phyloP scores from a whole-genome alignment of 495 filamentous ascomycete genomes.

The Hamigera avellanea region DNA sequence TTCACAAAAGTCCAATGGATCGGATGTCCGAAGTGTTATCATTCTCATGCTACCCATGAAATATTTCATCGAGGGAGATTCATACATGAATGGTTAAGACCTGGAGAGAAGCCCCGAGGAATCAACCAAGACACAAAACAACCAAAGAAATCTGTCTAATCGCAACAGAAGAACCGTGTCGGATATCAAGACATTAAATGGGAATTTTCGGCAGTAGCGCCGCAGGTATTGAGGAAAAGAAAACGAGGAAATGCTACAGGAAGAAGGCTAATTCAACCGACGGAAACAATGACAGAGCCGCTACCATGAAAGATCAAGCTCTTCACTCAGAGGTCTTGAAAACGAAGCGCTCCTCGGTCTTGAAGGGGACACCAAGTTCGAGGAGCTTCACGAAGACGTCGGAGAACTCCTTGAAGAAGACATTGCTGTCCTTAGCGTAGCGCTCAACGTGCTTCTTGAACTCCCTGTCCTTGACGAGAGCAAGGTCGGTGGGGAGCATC shows the following conservation, averaged over 20 bases:
- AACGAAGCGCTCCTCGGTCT: conserved; percentile 52
- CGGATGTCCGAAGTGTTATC: too few relatives aligned
- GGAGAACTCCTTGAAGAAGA: conserved; percentile 89
- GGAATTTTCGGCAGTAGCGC: too few relatives aligned
- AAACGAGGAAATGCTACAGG: too few relatives aligned
- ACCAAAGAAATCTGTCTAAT: conserved; percentile 1
- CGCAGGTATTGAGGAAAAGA: too few relatives aligned
- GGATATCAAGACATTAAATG: conserved; percentile 26
- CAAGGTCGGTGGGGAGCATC: conserved; percentile 95
- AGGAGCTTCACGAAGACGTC: conserved; percentile 72
- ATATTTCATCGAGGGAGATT: too few relatives aligned
- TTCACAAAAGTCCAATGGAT: too few relatives aligned
- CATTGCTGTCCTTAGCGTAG: conserved; percentile 84
- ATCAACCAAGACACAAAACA: too few relatives aligned
- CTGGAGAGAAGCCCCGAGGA: too few relatives aligned
- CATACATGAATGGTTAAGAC: too few relatives aligned
- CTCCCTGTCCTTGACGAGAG: conserved; percentile 74
- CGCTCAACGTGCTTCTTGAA: conserved; percentile 78
- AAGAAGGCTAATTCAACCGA: too few relatives aligned
- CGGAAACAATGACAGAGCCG: conserved; percentile 1
- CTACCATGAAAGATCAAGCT: neutral
- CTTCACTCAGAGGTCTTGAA: conserved; percentile 59
- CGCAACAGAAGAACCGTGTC: conserved; percentile 9
- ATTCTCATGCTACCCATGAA: too few relatives aligned
- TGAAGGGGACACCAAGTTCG: conserved; percentile 91